Base-by-base conservation (phyloP, 2,329 filamentous ascomycete species). In the Verruconis gallopava region DNA sequence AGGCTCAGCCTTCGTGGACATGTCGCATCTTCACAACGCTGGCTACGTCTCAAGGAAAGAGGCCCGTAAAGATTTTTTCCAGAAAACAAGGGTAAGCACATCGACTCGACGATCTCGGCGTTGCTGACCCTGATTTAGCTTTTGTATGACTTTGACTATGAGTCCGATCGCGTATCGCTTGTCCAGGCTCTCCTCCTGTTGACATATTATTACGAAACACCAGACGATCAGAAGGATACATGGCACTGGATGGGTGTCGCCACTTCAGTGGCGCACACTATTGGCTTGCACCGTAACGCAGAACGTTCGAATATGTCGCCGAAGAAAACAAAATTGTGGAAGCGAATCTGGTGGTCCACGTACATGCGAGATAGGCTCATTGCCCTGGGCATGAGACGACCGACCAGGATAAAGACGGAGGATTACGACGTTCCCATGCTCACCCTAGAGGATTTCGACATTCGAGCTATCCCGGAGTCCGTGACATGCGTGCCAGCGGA, bases 201-300 rank as follows among this genome's bases (percentile, higher is more conserved):
- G 82, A 94, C 88, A 3, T 94, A 93, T 59, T 96, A 89, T 82
- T 95, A 95, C 59, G 88, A 95, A 62, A 93, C 85, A 11, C 88
- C 88, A 0, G 86, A 95, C 61, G 89, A 95, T 58, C 85, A 94
- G 57, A 95, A 95, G 61, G 89, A 95, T 58, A 95, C 88, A 36
- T 95, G 89, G 84, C 88, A 95, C 57, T 95, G 88, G 89, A 93
- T 95, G 84, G 89, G 89, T 14, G 85, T 95, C 28, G 89, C 88
- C 33, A 84, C 93, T 46, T 94, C 88, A 11, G 68, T 95, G 37
- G 88, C 86, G 40, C 85, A 94, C 59, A 94, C 88, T 11, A 94
- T 95, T 49, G 88, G 89, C 4, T 71, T 95, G 14, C 86, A 96
- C 60, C 81, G 88, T 48, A 84, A 94, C 53, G 85, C 86, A 2